Evolutionary conservation across 345 rosid genomes (phyloP).

Genomic region (Ailanthus altissimus): DNA sequence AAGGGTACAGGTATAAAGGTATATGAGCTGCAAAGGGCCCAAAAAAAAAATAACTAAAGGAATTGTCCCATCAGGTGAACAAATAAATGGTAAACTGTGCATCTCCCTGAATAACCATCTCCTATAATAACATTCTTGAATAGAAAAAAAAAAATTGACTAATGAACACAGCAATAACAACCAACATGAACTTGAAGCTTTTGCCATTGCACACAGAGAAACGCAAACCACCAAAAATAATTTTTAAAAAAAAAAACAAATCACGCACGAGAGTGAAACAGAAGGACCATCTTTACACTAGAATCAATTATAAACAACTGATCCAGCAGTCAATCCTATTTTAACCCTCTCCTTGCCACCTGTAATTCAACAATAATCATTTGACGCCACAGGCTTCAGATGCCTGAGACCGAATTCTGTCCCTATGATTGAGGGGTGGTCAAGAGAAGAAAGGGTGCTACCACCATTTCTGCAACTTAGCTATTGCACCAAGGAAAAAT

Average conservation of each 20-base stretch:
- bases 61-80: not conserved
- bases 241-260: not conserved
- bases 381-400: not conserved
- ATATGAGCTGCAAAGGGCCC: slow-evolving; percentile 85
- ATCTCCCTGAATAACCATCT: not conserved
- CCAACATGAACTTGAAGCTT: not conserved
- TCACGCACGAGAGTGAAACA: not conserved
- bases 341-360: not conserved
- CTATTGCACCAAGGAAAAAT: not conserved
- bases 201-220: not conserved
- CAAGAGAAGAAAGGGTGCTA: not conserved
- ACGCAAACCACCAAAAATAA: too few relatives aligned
- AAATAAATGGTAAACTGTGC: not conserved
- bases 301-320: not conserved
- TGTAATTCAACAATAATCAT: not conserved
- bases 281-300: not conserved
- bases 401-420: not conserved
- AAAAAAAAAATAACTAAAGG: slow-evolving; percentile 18
- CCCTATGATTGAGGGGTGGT: not conserved
- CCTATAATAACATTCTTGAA: not conserved
- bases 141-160: not conserved
- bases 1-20: slow-evolving; percentile 88
- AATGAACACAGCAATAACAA: not conserved
- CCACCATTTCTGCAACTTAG: not conserved
- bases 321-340: not conserved